phyloP scores from a whole-genome alignment of 176 grass and related monocot genomes.

The Typha latifolia region DNA sequence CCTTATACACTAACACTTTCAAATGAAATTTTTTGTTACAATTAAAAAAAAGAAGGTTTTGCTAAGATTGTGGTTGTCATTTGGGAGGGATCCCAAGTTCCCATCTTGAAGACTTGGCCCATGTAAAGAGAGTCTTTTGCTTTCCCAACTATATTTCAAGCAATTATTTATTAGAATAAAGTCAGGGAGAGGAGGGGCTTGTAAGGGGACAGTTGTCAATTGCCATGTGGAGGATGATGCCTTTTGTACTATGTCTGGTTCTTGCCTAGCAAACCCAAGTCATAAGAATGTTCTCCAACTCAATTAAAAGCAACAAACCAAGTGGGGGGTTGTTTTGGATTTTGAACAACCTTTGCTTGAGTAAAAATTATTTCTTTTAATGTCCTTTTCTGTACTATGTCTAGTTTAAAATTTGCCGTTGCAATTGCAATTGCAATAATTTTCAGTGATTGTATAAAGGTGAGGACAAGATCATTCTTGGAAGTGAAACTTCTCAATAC shows the following conservation, averaged over 20 bases:
- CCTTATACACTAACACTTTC: no score
- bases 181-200: background rate
- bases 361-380: no score
- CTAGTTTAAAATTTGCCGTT: no score
- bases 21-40: no score
- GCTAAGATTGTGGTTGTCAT: no score
- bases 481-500: no score
- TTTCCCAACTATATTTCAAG: background rate
- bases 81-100: background rate
- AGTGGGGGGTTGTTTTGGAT: background rate
- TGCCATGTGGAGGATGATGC: conserved; percentile 1
- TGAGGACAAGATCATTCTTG: no score
- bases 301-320: background rate
- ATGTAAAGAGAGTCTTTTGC: background rate
- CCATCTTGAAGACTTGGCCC: background rate
- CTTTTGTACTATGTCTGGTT: background rate
- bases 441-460: no score
- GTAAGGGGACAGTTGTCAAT: background rate
- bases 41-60: no score
- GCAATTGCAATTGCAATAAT: no score
- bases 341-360: no score
- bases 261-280: background rate
- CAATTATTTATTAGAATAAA: background rate
- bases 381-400: no score
- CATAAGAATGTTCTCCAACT: background rate